Evolutionary conservation across 192 early-diverging fungal species (phyloP), one percentile per base, ranked within the genome.

Genomic region (Dissophora globulifera): DNA sequence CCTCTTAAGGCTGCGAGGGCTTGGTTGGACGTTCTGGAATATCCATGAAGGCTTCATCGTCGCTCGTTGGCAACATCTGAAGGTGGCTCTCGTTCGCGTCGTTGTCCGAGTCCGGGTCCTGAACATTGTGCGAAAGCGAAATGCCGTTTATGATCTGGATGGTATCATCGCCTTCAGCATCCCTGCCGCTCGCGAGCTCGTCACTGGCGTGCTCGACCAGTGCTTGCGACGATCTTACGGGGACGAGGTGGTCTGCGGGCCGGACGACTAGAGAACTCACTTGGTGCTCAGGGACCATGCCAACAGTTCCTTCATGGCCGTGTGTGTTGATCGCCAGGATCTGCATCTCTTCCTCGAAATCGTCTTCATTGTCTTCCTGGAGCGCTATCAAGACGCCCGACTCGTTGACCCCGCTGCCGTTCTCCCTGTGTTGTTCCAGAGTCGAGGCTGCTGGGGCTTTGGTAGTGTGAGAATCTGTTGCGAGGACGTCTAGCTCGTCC

Each of bases 371-470:
- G 7, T 59, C 48, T 6, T 64, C 68, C 26, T 71, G 30, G 8
- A 74, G 48, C 7, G 62, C 53, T 38, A 74, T 59, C 20, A 74
- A 2, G 4, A 74, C 64, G 29, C 41, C 45, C 6, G 59, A 71
- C 2, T 35, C 33, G 2, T 54, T 48, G 38, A 10, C 38, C 13
- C 38, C 43, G 17, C 17, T 40, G 42, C 57, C 35, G 31, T 32
- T 6, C 29, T 31, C 12, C 16, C 31, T n/a, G 25, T 26, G 17
- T n/a, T 31, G 19, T 19, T 13, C 20, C 52, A 31, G 3, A 17
- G 4, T 6, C 4, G 12, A 17, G 30, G 30, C 15, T n/a, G 29
- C 16, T 41, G 13, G 50, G 0, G 22, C n/a, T n/a, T n/a, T n/a
- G n/a, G n/a, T n/a, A n/a, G n/a, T n/a, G n/a, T n/a, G n/a, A n/a